Conservation (phyloP, 1,284 basidiomycete species). For the Leccinum brunneo-olivaceum region DNA sequence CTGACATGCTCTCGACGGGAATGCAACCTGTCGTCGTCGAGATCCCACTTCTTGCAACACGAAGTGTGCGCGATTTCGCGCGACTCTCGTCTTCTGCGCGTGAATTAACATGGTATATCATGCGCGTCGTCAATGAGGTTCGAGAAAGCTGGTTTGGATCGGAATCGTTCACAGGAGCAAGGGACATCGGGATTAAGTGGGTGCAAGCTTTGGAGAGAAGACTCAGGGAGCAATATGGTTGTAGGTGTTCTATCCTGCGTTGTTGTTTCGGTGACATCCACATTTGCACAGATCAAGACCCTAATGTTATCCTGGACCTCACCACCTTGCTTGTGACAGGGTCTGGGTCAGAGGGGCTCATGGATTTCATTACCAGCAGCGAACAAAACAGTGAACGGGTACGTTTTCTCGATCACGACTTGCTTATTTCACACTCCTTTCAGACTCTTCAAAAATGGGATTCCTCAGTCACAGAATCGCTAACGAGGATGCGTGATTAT, state of each 20-base stretch:
- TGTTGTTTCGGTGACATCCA: slow-evolving; percentile 6
- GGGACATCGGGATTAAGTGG: slow-evolving; percentile 70
- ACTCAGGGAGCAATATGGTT: slow-evolving; percentile 56
- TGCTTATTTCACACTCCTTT: slow-evolving; percentile 17
- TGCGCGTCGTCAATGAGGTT: slow-evolving; percentile 67
- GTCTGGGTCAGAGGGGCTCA: slow-evolving; percentile 56
- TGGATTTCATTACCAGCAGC: slow-evolving; percentile 67
- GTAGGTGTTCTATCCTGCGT: slow-evolving; percentile 37
- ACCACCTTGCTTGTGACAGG: slow-evolving; percentile 68
- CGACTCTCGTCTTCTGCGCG: slow-evolving; percentile 62
- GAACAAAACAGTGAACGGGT: slow-evolving; percentile 79
- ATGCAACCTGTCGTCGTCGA: slow-evolving; percentile 44
- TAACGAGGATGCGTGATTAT: slow-evolving; percentile 66
- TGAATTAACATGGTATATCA: slow-evolving; percentile 63
- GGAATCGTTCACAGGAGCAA: slow-evolving; percentile 55
- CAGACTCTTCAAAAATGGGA: slow-evolving; percentile 79
- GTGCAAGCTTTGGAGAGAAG: slow-evolving; percentile 53
- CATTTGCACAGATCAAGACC: slow-evolving; percentile 42
- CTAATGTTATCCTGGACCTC: slow-evolving; percentile 62
- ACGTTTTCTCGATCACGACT: slow-evolving; percentile 21
- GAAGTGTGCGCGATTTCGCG: slow-evolving; percentile 60
- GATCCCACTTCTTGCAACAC: slow-evolving; percentile 51
- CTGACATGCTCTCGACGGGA: slow-evolving; percentile 29
- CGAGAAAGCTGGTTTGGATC: slow-evolving; percentile 64
- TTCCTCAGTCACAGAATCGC: slow-evolving; percentile 57